phyloP scores from a whole-genome alignment of 2,329 filamentous ascomycete species.

The Thelonectria blattea region DNA sequence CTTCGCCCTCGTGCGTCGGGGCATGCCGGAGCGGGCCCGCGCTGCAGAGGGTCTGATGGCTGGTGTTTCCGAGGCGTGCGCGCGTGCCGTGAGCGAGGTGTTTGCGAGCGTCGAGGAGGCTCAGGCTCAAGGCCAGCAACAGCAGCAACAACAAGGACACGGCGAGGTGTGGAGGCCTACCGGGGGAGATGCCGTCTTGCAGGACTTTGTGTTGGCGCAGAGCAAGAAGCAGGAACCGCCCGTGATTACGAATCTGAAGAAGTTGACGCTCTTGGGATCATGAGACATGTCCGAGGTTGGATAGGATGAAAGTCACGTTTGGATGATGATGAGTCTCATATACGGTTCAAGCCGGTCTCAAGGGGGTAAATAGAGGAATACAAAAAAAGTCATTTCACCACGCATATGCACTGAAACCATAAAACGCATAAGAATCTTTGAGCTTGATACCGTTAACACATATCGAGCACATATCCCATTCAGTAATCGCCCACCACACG shows the following conservation, averaged over 20 bases:
- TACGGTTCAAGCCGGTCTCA: background rate
- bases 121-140: constrained; percentile 26
- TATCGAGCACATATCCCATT: constrained; percentile 17
- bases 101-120: constrained; percentile 50
- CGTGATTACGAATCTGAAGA: constrained; percentile 55
- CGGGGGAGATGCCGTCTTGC: constrained; percentile 60
- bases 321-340: background rate
- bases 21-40: constrained; percentile 86
- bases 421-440: background rate
- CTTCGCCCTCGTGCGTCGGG: constrained; percentile 76
- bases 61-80: constrained; percentile 76
- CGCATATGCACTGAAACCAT: background rate
- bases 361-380: background rate
- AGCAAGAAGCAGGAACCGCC: constrained; percentile 55
- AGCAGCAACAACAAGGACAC: constrained; percentile 18
- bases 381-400: constrained; percentile 18
- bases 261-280: constrained; percentile 57
- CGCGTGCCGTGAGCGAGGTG: constrained; percentile 71
- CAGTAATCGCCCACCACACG: constrained; percentile 13
- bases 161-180: constrained; percentile 43
- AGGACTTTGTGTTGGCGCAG: constrained; percentile 55
- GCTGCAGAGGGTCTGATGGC: constrained; percentile 76
- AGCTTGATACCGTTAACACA: constrained; percentile 12
- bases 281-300: constrained; percentile 14
- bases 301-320: background rate